These are phyloP conservation scores for Phylloporus rhodoxanthus DNA, from an alignment of 768 basidiomycete species.

Conservation along the genomic window DNA sequence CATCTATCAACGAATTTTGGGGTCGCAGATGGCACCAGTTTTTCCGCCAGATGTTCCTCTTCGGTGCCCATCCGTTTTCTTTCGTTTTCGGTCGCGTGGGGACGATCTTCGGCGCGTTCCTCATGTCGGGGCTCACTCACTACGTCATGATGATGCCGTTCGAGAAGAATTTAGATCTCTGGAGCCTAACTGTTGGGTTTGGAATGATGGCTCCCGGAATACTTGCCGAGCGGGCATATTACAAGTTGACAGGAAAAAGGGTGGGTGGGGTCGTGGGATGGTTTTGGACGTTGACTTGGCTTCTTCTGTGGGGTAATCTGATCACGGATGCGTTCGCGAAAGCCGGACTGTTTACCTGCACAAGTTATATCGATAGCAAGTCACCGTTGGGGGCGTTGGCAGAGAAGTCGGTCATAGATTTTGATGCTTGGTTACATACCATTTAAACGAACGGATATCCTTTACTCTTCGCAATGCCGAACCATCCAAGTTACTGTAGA, in stretches of 20 bases:
- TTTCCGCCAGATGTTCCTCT: neutral
- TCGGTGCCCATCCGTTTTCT: neutral
- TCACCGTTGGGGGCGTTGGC: neutral
- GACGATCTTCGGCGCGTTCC: neutral
- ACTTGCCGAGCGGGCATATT: neutral
- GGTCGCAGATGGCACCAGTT: neutral
- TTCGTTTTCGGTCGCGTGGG: neutral
- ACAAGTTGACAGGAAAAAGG: neutral
- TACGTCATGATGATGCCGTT: neutral
- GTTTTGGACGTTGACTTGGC: neutral
- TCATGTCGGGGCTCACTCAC: neutral
- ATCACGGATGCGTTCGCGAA: neutral
- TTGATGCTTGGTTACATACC: neutral
- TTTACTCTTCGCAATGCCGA: neutral
- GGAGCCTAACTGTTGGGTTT: neutral
- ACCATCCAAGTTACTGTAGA: too few relatives aligned
- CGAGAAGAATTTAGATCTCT: neutral
- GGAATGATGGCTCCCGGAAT: neutral
- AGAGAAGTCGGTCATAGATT: neutral
- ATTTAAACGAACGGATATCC: neutral
- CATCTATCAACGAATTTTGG: neutral
- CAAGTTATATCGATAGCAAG: neutral
- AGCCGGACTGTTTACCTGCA: neutral
- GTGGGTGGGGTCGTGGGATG: neutral
- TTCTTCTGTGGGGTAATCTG: neutral